Evolutionary conservation across 2,329 filamentous ascomycete species (phyloP).

Genomic region (Dactylellina drechsleri): DNA sequence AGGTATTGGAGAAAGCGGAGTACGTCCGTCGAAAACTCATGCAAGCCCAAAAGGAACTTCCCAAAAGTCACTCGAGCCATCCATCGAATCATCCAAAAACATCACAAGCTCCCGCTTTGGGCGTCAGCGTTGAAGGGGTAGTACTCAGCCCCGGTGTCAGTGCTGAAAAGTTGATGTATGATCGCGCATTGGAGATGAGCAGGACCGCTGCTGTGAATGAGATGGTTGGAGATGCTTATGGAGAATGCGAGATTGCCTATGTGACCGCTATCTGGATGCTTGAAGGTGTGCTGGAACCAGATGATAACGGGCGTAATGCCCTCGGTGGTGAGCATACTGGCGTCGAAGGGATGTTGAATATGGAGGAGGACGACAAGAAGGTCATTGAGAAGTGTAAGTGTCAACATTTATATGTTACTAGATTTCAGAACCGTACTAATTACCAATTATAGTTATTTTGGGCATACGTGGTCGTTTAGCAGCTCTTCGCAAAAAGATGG

Average conservation of each 20-base stretch:
- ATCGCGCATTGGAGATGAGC: slow-evolving; percentile 96
- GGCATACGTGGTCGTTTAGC: slow-evolving; percentile 65
- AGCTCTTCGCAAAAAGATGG: slow-evolving; percentile 65
- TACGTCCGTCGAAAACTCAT: slow-evolving; percentile 88
- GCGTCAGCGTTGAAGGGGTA: slow-evolving; percentile 66
- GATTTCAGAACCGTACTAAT: slow-evolving; percentile 56
- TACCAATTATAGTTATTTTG: slow-evolving; percentile 62
- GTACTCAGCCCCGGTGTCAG: slow-evolving; percentile 87
- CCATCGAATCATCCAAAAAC: slow-evolving; percentile 73
- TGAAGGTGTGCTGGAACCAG: slow-evolving; percentile 89
- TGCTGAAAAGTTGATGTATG: slow-evolving; percentile 97
- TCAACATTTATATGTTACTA: not conserved
- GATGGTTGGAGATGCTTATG: slow-evolving; percentile 87
- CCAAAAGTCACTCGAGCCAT: slow-evolving; percentile 84
- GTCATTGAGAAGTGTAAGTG: slow-evolving; percentile 66
- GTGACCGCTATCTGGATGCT: slow-evolving; percentile 93
- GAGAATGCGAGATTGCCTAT: slow-evolving; percentile 90
- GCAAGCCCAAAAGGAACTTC: slow-evolving; percentile 84
- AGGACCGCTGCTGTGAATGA: slow-evolving; percentile 93
- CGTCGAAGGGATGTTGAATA: slow-evolving; percentile 60
- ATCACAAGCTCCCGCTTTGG: slow-evolving; percentile 41
- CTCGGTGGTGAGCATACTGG: slow-evolving; percentile 47
- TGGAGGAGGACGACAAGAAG: slow-evolving; percentile 64
- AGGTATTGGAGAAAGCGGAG: slow-evolving; percentile 95
- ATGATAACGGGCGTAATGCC: slow-evolving; percentile 64